Evolutionary conservation across 108 stramenopile genomes (phyloP), one percentile per base, ranked within the genome.

Genomic region (Cyclotella sp.): DNA sequence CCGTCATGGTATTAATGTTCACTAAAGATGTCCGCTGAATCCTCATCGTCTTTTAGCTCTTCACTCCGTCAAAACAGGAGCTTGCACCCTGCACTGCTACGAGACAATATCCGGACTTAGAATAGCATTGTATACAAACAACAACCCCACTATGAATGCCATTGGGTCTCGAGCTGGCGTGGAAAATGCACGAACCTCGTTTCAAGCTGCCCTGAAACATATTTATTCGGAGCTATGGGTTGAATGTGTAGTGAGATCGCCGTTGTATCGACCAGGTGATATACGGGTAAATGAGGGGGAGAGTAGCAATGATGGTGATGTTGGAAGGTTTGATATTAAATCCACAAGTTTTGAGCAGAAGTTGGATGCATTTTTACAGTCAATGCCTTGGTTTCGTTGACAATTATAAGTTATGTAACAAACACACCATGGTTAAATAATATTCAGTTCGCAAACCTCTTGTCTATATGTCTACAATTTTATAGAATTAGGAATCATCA

Each of bases 171-270:
- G 75, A n/a, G 74, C 69, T n/a, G 51, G 81, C 51, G 43, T 74
- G 13, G 67, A 78, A 75, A 54, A 57, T 66, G 55, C 79, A 77
- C 41, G 67, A 63, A 76, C 84, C 30, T 84, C 86, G 14, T 80
- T 93, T 73, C 91, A 91, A 52, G 63, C 59, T 16, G 88, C 91
- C 4, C 72, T 96, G 76, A 76, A 85, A 59, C 82, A 96, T 76
- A 91, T 94, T 54, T 96, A 96, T 84, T 90, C 93, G 26, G 87
- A 93, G 21, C 76, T 96, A 28, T 96, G 93, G 93, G 90, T 96
- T 15, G 86, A 89, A 53, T 91, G 79, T 41, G 95, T 96, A 3
- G 85, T 92, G 46, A 82, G 92, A 67, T 91, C 90, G 24, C 95
- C 95, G 24, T 64, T 96, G 76, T 96, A 96, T 81, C 72, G 77